Conservation (phyloP, 1,284 basidiomycete genomes). For the Agaricales sp. region DNA sequence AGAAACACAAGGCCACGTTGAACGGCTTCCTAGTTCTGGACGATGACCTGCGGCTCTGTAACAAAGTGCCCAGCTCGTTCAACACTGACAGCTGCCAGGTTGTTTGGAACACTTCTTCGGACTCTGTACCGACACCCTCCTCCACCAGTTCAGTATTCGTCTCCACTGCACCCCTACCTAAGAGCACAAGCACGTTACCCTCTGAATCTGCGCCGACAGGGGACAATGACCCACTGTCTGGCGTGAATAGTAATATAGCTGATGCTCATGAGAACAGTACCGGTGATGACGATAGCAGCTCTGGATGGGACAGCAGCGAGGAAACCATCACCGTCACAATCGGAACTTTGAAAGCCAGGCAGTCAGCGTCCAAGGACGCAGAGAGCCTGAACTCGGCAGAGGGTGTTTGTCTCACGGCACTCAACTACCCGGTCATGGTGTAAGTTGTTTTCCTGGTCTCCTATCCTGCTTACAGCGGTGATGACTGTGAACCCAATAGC, state of each 20-base stretch:
- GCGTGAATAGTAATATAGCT: too few relatives aligned
- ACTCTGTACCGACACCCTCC: not conserved
- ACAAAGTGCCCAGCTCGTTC: constrained; percentile 39
- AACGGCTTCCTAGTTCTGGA: constrained; percentile 20
- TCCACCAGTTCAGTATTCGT: too few relatives aligned
- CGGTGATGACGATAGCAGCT: not conserved
- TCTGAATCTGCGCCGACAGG: too few relatives aligned
- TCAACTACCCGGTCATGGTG: constrained; percentile 60
- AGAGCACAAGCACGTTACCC: too few relatives aligned
- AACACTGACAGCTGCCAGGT: constrained; percentile 38
- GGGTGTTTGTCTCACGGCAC: constrained; percentile 35
- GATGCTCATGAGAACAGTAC: too few relatives aligned
- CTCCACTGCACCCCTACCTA: too few relatives aligned
- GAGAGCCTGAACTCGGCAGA: too few relatives aligned
- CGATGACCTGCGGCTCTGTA: constrained; percentile 45
- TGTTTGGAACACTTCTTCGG: constrained; percentile 36
- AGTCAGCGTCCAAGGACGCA: not conserved
- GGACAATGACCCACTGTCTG: too few relatives aligned
- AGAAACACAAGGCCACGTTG: constrained; percentile 40
- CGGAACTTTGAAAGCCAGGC: not conserved
- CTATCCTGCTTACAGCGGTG: not conserved
- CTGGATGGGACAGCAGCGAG: not conserved
- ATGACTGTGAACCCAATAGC: constrained; percentile 22
- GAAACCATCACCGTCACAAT: constrained; percentile 9
- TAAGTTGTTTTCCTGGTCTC: constrained; percentile 24